Conservation (phyloP, 2,329 filamentous ascomycete genomes). For the Exophiala aquamarina region DNA sequence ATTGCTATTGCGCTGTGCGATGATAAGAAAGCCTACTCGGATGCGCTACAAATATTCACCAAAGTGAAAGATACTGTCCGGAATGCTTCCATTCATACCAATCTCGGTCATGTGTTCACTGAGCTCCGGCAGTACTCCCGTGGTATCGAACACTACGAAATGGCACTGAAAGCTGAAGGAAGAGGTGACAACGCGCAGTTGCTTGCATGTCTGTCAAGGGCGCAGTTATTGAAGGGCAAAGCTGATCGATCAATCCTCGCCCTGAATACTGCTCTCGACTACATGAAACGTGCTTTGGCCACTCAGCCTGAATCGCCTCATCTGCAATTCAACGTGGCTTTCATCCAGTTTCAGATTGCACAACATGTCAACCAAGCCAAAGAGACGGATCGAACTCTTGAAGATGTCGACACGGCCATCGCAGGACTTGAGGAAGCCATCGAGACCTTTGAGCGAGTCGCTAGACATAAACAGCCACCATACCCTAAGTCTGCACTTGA, state of each 20-base stretch:
- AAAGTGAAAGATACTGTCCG: slow-evolving; percentile 88
- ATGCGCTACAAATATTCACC: slow-evolving; percentile 81
- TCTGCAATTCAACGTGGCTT: slow-evolving; percentile 96
- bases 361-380: slow-evolving; percentile 72
- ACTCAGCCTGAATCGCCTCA: slow-evolving; percentile 81
- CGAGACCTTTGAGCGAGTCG: slow-evolving; percentile 61
- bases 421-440: slow-evolving; percentile 85
- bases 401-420: slow-evolving; percentile 77
- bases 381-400: slow-evolving; percentile 73
- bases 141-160: slow-evolving; percentile 91
- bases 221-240: slow-evolving; percentile 80
- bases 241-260: slow-evolving; percentile 62
- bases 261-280: slow-evolving; percentile 65
- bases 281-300: slow-evolving; percentile 67
- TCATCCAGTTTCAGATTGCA: slow-evolving; percentile 93
- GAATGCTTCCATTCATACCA: slow-evolving; percentile 85
- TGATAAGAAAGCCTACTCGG: slow-evolving; percentile 84
- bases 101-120: slow-evolving; percentile 88
- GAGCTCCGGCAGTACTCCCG: slow-evolving; percentile 88
- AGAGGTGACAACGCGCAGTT: slow-evolving; percentile 62
- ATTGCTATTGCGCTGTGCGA: slow-evolving; percentile 92
- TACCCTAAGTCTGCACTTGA: slow-evolving; percentile 91
- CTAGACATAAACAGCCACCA: slow-evolving; percentile 66
- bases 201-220: slow-evolving; percentile 80
- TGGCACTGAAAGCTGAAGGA: slow-evolving; percentile 71